Percentiles rank a stretch among this genome's conserved stretches.
Evolutionary conservation across 192 early-diverging fungal genomes (phyloP).

Genomic region (Podila minutissima): DNA sequence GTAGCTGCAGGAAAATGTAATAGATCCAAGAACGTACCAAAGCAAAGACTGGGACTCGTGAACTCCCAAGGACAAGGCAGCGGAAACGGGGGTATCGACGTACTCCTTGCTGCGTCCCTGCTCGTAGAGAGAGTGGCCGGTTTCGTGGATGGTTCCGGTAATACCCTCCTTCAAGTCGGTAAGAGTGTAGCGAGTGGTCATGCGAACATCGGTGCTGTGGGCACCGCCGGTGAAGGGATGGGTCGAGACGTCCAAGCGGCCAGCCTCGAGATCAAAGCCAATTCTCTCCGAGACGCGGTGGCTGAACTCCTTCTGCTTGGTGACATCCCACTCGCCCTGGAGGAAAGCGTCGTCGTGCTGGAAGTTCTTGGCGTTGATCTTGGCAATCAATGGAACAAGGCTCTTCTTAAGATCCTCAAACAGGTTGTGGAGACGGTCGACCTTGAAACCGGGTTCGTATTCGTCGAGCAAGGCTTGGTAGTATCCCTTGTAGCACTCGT

Average conservation of each 20-base stretch:
- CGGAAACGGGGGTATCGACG: slow-evolving; percentile 25
- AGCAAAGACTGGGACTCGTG: slow-evolving; percentile 58
- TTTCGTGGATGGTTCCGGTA: slow-evolving; percentile 53
- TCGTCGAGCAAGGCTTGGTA: slow-evolving; percentile 47
- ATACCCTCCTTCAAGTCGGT: slow-evolving; percentile 47
- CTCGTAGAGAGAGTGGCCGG: slow-evolving; percentile 56
- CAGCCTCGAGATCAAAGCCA: slow-evolving; percentile 51
- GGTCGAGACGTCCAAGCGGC: slow-evolving; percentile 52
- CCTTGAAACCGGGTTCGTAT: slow-evolving; percentile 54
- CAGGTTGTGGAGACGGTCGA: slow-evolving; percentile 34
- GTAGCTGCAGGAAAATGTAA: background rate
- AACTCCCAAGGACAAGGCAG: slow-evolving; percentile 43
- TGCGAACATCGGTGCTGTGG: slow-evolving; percentile 50
- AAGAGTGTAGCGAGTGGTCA: slow-evolving; percentile 54
- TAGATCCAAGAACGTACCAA: slow-evolving; percentile 28
- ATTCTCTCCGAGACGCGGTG: slow-evolving; percentile 50
- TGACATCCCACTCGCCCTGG: slow-evolving; percentile 39
- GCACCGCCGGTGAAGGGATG: slow-evolving; percentile 53
- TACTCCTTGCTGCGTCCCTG: slow-evolving; percentile 50
- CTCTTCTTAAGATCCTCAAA: slow-evolving; percentile 45
- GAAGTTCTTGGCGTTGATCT: slow-evolving; percentile 53
- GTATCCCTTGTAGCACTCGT: slow-evolving; percentile 49
- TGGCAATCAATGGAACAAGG: slow-evolving; percentile 52
- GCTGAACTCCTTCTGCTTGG: slow-evolving; percentile 48
- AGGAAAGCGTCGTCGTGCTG: slow-evolving; percentile 42